Percentiles rank a stretch among this genome's conserved stretches.
phyloP scores from a whole-genome alignment of 805 yeast species.

The Suhomyces pyralidae region DNA sequence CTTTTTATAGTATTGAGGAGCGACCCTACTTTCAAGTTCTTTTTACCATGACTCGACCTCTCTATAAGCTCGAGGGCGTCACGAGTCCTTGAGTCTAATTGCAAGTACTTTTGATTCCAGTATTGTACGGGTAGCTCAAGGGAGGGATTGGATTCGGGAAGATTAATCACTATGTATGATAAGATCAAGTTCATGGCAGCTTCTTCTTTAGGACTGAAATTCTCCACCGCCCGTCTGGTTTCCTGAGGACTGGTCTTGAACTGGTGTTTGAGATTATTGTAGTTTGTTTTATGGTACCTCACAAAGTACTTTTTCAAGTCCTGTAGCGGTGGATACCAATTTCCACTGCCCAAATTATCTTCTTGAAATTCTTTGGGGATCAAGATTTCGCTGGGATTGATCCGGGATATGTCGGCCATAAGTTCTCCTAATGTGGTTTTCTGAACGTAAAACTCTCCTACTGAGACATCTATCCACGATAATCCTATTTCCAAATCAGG shows the following conservation, averaged over 20 bases:
- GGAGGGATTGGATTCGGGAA: constrained; percentile 64
- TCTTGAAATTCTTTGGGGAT: constrained; percentile 46
- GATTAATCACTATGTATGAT: constrained; percentile 66
- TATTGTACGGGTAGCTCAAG: constrained; percentile 67
- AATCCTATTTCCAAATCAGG: constrained; percentile 57
- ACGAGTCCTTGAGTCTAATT: constrained; percentile 76
- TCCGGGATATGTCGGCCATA: constrained; percentile 69
- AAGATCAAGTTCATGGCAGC: constrained; percentile 60
- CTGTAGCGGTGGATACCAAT: constrained; percentile 55
- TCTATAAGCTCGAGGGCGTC: constrained; percentile 74
- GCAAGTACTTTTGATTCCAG: constrained; percentile 52
- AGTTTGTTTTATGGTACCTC: constrained; percentile 45
- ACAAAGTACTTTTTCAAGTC: constrained; percentile 60
- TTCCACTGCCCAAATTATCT: constrained; percentile 41
- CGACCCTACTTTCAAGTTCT: constrained; percentile 62
- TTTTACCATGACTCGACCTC: constrained; percentile 38
- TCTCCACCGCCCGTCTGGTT: constrained; percentile 35
- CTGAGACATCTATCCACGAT: constrained; percentile 85
- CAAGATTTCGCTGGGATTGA: constrained; percentile 78
- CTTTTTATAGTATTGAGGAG: constrained; percentile 64
- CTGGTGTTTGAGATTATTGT: constrained; percentile 29
- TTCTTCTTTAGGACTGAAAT: constrained; percentile 43
- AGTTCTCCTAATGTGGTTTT: constrained; percentile 57
- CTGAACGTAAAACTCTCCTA: constrained; percentile 75
- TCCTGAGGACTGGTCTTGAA: constrained; percentile 32